Percentiles rank a stretch among this genome's conserved stretches.
Evolutionary conservation across 1,284 basidiomycete species (phyloP).

Genomic region (Veloporphyrellus conicus): DNA sequence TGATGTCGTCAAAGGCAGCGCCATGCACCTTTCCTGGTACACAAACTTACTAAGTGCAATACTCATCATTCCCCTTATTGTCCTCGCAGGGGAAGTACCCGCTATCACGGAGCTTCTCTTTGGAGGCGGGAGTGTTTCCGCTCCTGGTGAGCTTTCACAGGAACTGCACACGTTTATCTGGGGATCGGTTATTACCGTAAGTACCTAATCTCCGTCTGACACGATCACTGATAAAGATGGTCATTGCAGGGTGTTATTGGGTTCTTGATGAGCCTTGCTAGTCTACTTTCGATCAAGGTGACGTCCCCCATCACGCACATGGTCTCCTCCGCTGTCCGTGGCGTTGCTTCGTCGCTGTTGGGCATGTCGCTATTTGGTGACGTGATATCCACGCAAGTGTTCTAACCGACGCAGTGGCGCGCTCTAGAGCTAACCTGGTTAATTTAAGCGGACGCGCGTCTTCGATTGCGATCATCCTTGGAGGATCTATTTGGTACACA

Average conservation of each 20-base stretch:
- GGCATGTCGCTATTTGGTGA: conserved; percentile 75
- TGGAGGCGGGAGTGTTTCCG: conserved; percentile 36
- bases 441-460: conserved; percentile 64
- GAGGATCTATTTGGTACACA: conserved; percentile 80
- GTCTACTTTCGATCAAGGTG: conserved; percentile 83
- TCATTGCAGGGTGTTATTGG: conserved; percentile 65
- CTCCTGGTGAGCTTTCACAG: conserved; percentile 39
- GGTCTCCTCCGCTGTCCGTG: conserved; percentile 82
- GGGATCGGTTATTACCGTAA: conserved; percentile 73
- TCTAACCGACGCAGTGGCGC: not conserved
- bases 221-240: conserved; percentile 5
- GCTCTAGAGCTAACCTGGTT: conserved; percentile 9
- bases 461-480: conserved; percentile 75
- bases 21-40: conserved; percentile 80
- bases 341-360: conserved; percentile 74
- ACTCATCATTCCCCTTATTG: conserved; percentile 59
- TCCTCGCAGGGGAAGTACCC: conserved; percentile 68
- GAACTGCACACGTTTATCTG: conserved; percentile 64
- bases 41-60: conserved; percentile 72
- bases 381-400: conserved; percentile 65
- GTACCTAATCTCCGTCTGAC: conserved; percentile 21
- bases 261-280: conserved; percentile 88
- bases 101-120: conserved; percentile 58
- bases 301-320: conserved; percentile 91
- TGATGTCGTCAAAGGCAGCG: conserved; percentile 70